Percentiles rank a stretch among this genome's conserved stretches.
These are phyloP conservation scores for Cardamine occulta DNA, from an alignment of 345 rosid species.

Conservation along the genomic window DNA sequence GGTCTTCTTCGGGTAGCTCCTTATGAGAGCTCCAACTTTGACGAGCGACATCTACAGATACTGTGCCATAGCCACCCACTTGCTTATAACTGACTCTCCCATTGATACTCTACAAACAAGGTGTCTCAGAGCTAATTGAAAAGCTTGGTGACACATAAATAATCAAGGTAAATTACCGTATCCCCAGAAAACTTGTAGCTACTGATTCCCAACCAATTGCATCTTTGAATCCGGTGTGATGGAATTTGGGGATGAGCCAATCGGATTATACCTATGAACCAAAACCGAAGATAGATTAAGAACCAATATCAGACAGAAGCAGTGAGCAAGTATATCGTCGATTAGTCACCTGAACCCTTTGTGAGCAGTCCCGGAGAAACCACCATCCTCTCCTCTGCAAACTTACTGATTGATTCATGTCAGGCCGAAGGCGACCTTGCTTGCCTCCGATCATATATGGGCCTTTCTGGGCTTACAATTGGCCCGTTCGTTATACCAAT, in stretches of 20 bases:
- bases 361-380: background rate
- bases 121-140: background rate
- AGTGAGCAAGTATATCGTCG: background rate
- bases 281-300: background rate
- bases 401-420: too few species aligned
- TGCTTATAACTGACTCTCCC: slow-evolving; percentile 33
- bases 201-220: slow-evolving; percentile 17
- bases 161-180: slow-evolving; percentile 13
- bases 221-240: slow-evolving; percentile 17
- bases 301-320: background rate
- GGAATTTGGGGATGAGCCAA: background rate
- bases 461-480: slow-evolving; percentile 13
- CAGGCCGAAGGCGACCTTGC: background rate
- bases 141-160: background rate
- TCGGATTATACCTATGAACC: slow-evolving; percentile 24
- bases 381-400: slow-evolving; percentile 27
- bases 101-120: slow-evolving; percentile 6
- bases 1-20: slow-evolving; percentile 45
- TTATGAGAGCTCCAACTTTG: too few species aligned
- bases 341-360: slow-evolving; percentile 30
- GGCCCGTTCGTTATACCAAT: background rate
- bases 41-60: slow-evolving; percentile 33
- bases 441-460: background rate
- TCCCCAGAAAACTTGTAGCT: slow-evolving; percentile 14
- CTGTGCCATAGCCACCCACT: slow-evolving; percentile 12